Percentiles rank a stretch among this genome's conserved stretches.
Conservation (phyloP, 2,329 filamentous ascomycete genomes). For the Fusarium praegraminearum region DNA sequence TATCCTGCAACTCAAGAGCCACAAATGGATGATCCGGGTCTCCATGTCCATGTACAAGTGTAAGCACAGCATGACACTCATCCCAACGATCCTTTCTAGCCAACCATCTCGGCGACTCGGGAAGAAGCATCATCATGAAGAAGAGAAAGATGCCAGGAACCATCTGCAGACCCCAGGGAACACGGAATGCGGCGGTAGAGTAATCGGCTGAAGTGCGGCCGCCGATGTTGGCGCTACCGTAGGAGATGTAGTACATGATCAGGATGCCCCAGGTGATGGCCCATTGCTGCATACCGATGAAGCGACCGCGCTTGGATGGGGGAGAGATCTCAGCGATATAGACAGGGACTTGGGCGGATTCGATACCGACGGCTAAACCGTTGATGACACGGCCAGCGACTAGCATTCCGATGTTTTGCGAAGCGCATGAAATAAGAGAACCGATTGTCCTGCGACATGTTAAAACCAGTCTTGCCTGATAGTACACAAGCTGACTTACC, state of each 20-base stretch:
- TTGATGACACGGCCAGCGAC: conserved; percentile 71
- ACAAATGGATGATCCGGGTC: conserved; percentile 75
- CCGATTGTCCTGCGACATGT: conserved; percentile 58
- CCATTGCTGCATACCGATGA: conserved; percentile 73
- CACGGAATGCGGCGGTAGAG: conserved; percentile 68
- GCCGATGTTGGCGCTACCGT: conserved; percentile 71
- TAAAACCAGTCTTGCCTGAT: accelerated
- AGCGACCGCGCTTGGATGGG: conserved; percentile 55
- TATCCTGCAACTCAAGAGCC: conserved; percentile 75
- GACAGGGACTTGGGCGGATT: conserved; percentile 75
- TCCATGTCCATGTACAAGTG: conserved; percentile 74
- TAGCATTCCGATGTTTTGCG: conserved; percentile 54
- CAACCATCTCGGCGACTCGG: conserved; percentile 71
- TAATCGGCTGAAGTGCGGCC: conserved; percentile 57
- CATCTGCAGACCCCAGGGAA: conserved; percentile 72
- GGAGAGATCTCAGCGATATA: conserved; percentile 78
- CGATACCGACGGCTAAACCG: conserved; percentile 72
- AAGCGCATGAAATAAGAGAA: conserved; percentile 59
- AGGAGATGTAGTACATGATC: conserved; percentile 75
- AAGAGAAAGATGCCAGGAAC: conserved; percentile 70
- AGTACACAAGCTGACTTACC: conserved; percentile 53
- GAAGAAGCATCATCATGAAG: conserved; percentile 68
- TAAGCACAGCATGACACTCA: conserved; percentile 61
- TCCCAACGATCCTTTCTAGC: conserved; percentile 76
- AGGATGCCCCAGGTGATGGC: conserved; percentile 78